phyloP scores from a whole-genome alignment of 176 grass and related monocot species.

The Poa pratensis region DNA sequence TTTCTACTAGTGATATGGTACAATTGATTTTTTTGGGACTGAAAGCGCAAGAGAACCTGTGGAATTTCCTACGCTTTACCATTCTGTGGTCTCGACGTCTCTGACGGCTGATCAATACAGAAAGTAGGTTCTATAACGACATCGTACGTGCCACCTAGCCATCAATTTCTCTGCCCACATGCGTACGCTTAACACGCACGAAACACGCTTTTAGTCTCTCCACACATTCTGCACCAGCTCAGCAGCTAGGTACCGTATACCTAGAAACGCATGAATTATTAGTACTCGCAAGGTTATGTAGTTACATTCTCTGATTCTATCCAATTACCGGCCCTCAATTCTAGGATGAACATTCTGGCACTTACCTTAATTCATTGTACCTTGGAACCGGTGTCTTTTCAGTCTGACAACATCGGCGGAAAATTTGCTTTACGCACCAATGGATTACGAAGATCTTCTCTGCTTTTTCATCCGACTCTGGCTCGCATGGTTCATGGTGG shows the following conservation, averaged over 20 bases:
- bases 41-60: not conserved
- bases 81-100: not conserved
- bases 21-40: not conserved
- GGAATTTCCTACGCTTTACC: not conserved
- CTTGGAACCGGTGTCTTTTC: too few species aligned
- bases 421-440: too few species aligned
- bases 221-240: not conserved
- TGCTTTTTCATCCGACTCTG: too few species aligned
- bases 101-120: not conserved
- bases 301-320: too few species aligned
- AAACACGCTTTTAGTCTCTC: not conserved
- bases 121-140: not conserved
- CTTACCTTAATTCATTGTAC: too few species aligned
- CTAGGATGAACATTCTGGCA: too few species aligned
- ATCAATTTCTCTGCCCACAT: not conserved
- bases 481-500: too few species aligned
- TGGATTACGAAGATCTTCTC: too few species aligned
- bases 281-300: not conserved
- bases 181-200: conserved; percentile 27
- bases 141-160: not conserved
- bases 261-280: not conserved
- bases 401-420: too few species aligned
- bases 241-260: not conserved
- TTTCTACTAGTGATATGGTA: not conserved
- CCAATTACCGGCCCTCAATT: too few species aligned